These are phyloP conservation scores for Niebla homalea DNA, from an alignment of 495 filamentous ascomycete species.

Conservation along the genomic window DNA sequence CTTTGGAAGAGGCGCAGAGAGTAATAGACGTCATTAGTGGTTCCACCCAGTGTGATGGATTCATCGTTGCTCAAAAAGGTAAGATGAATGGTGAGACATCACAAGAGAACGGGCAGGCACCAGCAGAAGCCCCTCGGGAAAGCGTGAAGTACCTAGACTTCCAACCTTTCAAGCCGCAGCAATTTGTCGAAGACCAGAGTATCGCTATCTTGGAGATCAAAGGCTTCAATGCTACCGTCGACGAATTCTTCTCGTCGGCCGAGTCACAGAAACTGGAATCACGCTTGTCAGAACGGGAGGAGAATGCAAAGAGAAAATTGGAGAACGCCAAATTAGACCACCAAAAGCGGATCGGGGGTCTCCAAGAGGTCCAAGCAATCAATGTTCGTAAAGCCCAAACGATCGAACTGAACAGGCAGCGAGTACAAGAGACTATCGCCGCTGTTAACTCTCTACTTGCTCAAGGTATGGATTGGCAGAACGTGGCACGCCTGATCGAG, in stretches of 20 bases:
- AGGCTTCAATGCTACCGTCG: conserved; percentile 82
- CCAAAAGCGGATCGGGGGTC: conserved; percentile 62
- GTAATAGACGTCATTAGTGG: conserved; percentile 49
- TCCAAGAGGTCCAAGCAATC: conserved; percentile 64
- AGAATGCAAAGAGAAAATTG: conserved; percentile 66
- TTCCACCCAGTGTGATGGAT: conserved; percentile 47
- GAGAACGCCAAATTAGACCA: conserved; percentile 73
- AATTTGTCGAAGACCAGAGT: conserved; percentile 56
- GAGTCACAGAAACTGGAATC: conserved; percentile 89
- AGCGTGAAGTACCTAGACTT: conserved; percentile 80
- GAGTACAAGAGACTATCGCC: conserved; percentile 81
- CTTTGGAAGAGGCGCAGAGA: conserved; percentile 53
- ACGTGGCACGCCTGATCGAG: conserved; percentile 77
- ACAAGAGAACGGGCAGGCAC: conserved; percentile 21
- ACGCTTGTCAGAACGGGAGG: conserved; percentile 64
- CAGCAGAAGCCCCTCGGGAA: conserved; percentile 24
- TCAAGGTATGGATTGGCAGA: conserved; percentile 95
- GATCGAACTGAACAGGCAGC: conserved; percentile 75
- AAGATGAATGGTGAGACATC: background rate
- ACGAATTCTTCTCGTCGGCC: conserved; percentile 92
- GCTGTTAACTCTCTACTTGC: conserved; percentile 78
- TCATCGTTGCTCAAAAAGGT: conserved; percentile 68
- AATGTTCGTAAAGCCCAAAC: conserved; percentile 82
- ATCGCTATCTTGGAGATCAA: conserved; percentile 59
- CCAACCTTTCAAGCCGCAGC: conserved; percentile 78